A percentile compares a stretch with the other conserved stretches of the same genome.
phyloP scores from a whole-genome alignment of 768 basidiomycete genomes.

The Pleurotus cornucopiae region DNA sequence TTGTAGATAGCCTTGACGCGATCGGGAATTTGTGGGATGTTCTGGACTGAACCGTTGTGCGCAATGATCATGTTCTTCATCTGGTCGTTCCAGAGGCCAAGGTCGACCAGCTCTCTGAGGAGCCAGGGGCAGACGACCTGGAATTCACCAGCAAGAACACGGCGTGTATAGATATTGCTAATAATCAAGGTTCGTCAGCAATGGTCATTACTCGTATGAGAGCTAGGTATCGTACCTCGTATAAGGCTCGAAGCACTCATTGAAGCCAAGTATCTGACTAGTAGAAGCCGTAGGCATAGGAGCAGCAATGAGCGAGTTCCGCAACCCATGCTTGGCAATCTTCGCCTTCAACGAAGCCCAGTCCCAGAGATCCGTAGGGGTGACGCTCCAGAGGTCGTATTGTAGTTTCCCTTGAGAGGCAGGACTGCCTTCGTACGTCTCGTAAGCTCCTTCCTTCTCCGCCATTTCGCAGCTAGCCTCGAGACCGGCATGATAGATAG shows the following conservation, averaged over 20 bases:
- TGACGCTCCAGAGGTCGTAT: conserved; percentile 93
- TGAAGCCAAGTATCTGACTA: conserved; percentile 96
- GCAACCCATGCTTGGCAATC: conserved; percentile 73
- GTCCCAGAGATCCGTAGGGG: conserved; percentile 89
- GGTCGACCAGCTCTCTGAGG: conserved; percentile 94
- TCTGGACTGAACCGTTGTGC: conserved; percentile 85
- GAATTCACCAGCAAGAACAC: conserved; percentile 99
- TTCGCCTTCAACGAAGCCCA: conserved; percentile 86
- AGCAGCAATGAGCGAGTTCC: conserved; percentile 87
- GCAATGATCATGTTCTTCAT: conserved; percentile 99
- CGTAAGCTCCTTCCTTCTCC: conserved; percentile 73
- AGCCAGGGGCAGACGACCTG: conserved; percentile 99
- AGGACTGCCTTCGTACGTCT: conserved; percentile 90
- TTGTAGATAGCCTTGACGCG: conserved; percentile 98
- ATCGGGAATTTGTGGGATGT: conserved; percentile 82
- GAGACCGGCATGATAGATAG: conserved; percentile 93
- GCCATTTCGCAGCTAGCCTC: conserved; percentile 92
- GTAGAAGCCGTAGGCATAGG: conserved; percentile 99
- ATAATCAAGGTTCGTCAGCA: background rate
- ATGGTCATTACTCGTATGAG: background rate
- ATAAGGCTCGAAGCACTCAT: conserved; percentile 99
- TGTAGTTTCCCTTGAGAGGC: conserved; percentile 84
- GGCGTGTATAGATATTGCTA: conserved; percentile 98
- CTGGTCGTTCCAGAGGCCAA: conserved; percentile 92
- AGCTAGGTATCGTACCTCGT: conserved; percentile 57